phyloP scores from a whole-genome alignment of 1,284 basidiomycete genomes.

The Uromyces viciae-fabae region DNA sequence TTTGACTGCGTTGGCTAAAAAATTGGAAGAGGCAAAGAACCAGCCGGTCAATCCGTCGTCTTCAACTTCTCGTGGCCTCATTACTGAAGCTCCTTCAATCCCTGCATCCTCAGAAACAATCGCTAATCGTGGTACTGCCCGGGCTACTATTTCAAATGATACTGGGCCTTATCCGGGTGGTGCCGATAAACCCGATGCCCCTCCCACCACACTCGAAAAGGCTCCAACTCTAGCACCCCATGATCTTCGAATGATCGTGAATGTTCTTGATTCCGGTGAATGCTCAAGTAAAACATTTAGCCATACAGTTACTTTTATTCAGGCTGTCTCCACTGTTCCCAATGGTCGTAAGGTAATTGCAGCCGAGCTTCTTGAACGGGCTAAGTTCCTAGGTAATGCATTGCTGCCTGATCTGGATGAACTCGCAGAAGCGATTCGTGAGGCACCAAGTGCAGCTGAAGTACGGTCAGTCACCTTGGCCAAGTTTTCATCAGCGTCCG shows the following conservation, averaged over 20 bases:
- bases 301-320: constrained; percentile 79
- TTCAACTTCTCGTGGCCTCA: constrained; percentile 11
- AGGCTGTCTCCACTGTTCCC: constrained; percentile 78
- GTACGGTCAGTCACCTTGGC: constrained; percentile 57
- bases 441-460: constrained; percentile 58
- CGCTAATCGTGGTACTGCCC: constrained; percentile 10
- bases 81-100: constrained; percentile 17
- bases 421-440: constrained; percentile 66
- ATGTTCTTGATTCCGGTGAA: constrained; percentile 87
- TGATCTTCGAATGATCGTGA: constrained; percentile 80
- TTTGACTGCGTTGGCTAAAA: constrained; percentile 57
- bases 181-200: constrained; percentile 41
- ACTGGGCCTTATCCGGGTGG: constrained; percentile 4
- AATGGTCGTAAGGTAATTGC: constrained; percentile 81
- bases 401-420: constrained; percentile 72
- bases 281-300: constrained; percentile 92
- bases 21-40: constrained; percentile 37
- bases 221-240: constrained; percentile 76
- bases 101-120: constrained; percentile 57
- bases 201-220: constrained; percentile 56
- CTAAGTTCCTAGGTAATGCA: constrained; percentile 75
- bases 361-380: constrained; percentile 74
- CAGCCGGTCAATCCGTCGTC: background rate
- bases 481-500: constrained; percentile 85
- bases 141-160: constrained; percentile 16